Percentiles rank a stretch among this genome's conserved stretches.
Conservation (phyloP, 208 protist genomes). For the Acanthamoeba polyphaga region DNA sequence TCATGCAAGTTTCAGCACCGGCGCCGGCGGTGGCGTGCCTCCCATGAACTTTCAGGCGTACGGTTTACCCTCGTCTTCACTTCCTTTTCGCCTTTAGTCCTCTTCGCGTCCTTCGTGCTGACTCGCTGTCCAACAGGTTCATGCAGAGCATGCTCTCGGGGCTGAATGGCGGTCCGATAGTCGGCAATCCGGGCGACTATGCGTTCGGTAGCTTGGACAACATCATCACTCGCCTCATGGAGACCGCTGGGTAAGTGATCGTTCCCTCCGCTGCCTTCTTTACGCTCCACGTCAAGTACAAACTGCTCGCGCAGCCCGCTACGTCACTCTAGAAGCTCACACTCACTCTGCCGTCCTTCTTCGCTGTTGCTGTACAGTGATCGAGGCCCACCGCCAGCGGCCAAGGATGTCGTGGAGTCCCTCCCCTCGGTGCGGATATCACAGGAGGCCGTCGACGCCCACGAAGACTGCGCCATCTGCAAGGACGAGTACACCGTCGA, state of each 20-base stretch:
- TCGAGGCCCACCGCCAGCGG: constrained; percentile 56
- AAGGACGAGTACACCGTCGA: constrained; percentile 46
- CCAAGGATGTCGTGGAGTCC: constrained; percentile 16
- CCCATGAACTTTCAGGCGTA: constrained; percentile 57
- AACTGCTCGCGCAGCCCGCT: background rate
- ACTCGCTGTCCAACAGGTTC: background rate
- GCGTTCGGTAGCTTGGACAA: constrained; percentile 60
- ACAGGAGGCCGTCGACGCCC: constrained; percentile 30
- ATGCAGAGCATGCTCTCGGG: constrained; percentile 5
- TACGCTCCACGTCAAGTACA: background rate
- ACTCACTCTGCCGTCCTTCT: background rate
- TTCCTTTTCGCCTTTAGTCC: background rate
- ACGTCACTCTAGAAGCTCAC: background rate
- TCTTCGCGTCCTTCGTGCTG: background rate
- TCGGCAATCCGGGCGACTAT: constrained; percentile 52
- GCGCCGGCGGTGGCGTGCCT: background rate
- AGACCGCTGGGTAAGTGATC: constrained; percentile 36
- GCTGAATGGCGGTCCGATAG: background rate
- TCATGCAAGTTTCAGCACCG: constrained; percentile 29
- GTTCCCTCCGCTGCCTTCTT: too few species aligned
- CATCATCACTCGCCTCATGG: constrained; percentile 47
- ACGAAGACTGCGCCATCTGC: constrained; percentile 62
- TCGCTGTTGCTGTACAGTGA: constrained; percentile 3
- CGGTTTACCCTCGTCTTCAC: background rate
- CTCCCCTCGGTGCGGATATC: constrained; percentile 36